Conservation (phyloP, 1,284 basidiomycete genomes). For the Dichomitus squalens region DNA sequence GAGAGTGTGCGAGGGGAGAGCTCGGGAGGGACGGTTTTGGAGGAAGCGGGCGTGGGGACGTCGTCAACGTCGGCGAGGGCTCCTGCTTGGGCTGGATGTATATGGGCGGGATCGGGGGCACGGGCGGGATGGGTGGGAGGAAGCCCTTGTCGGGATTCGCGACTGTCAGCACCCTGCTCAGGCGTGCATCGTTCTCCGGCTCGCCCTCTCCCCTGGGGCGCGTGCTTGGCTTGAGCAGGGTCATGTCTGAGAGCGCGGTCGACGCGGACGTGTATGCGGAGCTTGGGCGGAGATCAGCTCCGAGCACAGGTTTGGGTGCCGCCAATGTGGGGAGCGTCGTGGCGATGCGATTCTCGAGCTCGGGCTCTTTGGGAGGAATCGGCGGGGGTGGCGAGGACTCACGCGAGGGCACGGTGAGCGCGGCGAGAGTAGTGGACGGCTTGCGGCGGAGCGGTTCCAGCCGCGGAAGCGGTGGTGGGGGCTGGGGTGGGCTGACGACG, state of each 20-base stretch:
- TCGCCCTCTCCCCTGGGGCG: background rate
- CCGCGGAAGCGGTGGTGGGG: background rate
- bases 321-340: no score
- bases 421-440: background rate
- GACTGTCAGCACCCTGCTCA: background rate
- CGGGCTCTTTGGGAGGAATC: conserved; percentile 1
- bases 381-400: background rate
- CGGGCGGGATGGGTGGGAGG: background rate
- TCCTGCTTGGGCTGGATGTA: background rate
- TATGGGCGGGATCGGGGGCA: background rate
- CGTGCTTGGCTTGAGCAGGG: conserved; percentile 6
- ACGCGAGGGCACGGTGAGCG: background rate
- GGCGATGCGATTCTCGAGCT: background rate
- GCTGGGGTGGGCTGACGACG: background rate
- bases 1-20: background rate
- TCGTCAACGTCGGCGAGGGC: background rate
- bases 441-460: conserved; percentile 17
- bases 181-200: background rate
- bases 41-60: background rate
- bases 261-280: conserved; percentile 13
- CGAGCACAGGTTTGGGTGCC: conserved; percentile 3
- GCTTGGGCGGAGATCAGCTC: background rate
- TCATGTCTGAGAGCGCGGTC: conserved; percentile 10
- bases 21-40: background rate
- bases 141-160: background rate